A percentile compares a stretch with the other conserved stretches of the same genome.
These are phyloP conservation scores for Podaxis sp. DNA, from an alignment of 768 basidiomycete genomes.

Conservation along the genomic window DNA sequence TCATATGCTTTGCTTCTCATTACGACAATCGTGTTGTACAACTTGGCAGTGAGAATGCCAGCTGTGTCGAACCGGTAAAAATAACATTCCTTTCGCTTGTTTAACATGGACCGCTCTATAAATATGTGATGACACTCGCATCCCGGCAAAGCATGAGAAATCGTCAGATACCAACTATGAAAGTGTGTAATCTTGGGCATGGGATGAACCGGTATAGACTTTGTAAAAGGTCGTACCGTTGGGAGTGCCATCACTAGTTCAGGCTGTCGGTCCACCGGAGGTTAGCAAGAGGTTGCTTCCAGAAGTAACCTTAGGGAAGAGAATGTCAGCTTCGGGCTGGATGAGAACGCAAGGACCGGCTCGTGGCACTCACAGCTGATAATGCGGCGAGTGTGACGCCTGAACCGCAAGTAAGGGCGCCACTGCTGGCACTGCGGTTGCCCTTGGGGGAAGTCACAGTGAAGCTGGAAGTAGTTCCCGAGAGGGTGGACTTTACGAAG, in stretches of 20 bases:
- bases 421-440: background rate
- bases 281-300: background rate
- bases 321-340: background rate
- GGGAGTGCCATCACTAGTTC: background rate
- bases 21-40: background rate
- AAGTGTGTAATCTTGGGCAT: background rate
- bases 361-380: background rate
- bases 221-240: background rate
- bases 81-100: background rate
- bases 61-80: background rate
- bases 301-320: background rate
- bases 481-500: background rate
- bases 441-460: background rate
- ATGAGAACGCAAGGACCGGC: background rate
- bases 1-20: background rate
- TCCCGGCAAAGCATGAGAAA: background rate
- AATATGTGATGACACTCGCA: background rate
- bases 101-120: background rate
- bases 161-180: background rate
- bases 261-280: background rate
- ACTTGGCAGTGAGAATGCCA: background rate
- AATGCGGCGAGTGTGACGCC: background rate
- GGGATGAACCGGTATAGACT: background rate
- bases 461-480: background rate
- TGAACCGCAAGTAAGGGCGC: background rate